Evolutionary conservation across 2,329 filamentous ascomycete genomes (phyloP).

Genomic region (Hymenoscyphus albidus): DNA sequence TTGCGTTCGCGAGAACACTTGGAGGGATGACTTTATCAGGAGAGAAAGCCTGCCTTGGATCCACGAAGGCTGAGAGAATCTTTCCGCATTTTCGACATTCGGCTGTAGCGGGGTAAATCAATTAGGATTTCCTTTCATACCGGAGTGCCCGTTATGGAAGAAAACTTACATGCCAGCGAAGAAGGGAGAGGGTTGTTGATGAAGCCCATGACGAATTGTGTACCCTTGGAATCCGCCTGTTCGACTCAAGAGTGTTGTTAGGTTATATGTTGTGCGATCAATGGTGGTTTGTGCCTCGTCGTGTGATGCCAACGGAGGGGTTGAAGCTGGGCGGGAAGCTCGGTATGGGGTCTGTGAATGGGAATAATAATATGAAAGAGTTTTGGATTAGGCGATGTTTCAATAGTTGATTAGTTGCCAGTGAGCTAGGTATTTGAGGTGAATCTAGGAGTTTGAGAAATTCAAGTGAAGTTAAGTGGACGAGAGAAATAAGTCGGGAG

Average conservation of each 20-base stretch:
- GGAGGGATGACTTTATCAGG: constrained; percentile 97
- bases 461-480: background rate
- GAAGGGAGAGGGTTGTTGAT: constrained; percentile 64
- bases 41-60: constrained; percentile 87
- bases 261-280: background rate
- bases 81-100: constrained; percentile 97
- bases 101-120: constrained; percentile 50
- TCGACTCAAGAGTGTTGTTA: background rate
- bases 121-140: constrained; percentile 24
- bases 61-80: constrained; percentile 91
- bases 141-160: background rate
- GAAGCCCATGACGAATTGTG: background rate
- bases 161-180: constrained; percentile 62
- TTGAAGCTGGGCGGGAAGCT: constrained; percentile 1
- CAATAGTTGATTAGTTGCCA: background rate
- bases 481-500: background rate
- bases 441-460: background rate
- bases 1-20: constrained; percentile 81
- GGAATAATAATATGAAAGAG: background rate
- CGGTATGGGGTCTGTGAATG: background rate
- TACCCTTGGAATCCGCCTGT: background rate
- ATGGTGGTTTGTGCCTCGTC: background rate
- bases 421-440: background rate
- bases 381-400: background rate
- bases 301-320: background rate